These are phyloP conservation scores for Yamadazyma sp. DNA, from an alignment of 1,139 yeast species.

Conservation along the genomic window DNA sequence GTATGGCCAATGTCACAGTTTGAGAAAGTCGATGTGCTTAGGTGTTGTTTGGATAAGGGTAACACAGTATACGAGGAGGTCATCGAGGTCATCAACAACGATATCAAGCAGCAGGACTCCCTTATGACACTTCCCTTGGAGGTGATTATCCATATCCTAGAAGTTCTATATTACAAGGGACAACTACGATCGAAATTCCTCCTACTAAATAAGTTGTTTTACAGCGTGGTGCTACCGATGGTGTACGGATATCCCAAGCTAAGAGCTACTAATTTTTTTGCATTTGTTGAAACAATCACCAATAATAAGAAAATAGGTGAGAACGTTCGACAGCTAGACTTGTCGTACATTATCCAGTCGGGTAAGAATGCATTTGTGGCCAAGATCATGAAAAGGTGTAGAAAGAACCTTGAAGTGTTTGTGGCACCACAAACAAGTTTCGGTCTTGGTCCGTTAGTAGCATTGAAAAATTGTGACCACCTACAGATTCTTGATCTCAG, in stretches of 20 bases:
- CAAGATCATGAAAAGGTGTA: slow-evolving; percentile 72
- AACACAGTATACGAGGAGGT: slow-evolving; percentile 18
- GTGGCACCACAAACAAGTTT: slow-evolving; percentile 95
- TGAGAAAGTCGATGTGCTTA: slow-evolving; percentile 47
- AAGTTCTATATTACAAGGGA: slow-evolving; percentile 32
- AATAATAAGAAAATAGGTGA: slow-evolving; percentile 40
- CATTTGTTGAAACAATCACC: slow-evolving; percentile 71
- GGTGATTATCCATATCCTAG: slow-evolving; percentile 53
- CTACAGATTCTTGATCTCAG: slow-evolving; percentile 73
- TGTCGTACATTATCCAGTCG: slow-evolving; percentile 77
- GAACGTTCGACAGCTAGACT: slow-evolving; percentile 57
- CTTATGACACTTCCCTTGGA: slow-evolving; percentile 56
- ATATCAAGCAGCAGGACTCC: slow-evolving; percentile 13
- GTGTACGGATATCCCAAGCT: slow-evolving; percentile 65
- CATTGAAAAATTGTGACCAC: slow-evolving; percentile 67
- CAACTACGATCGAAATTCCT: slow-evolving; percentile 52
- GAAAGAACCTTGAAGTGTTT: slow-evolving; percentile 60
- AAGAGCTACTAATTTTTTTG: slow-evolving; percentile 63
- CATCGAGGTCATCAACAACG: slow-evolving; percentile 15
- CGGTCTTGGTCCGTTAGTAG: slow-evolving; percentile 83
- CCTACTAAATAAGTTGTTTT: slow-evolving; percentile 62
- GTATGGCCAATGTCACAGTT: slow-evolving; percentile 47
- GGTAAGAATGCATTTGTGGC: slow-evolving; percentile 95
- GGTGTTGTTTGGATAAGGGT: slow-evolving; percentile 27
- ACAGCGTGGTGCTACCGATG: slow-evolving; percentile 56